Evolutionary conservation across 202 grass and related monocot species (phyloP).

Genomic region (Panicum virgatum): DNA sequence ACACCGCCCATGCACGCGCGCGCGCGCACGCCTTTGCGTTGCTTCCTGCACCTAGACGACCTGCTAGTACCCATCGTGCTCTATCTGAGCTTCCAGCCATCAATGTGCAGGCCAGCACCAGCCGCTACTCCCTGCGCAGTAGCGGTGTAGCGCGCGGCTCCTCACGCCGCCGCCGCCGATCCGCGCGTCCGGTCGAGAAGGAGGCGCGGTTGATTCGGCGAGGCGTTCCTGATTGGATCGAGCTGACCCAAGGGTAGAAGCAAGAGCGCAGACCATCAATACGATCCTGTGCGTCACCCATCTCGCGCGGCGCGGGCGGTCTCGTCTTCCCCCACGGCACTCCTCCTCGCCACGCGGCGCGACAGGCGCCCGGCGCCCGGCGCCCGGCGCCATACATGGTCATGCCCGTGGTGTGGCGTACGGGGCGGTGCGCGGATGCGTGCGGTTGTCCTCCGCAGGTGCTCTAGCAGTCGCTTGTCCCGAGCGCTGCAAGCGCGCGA

Average conservation of each 20-base stretch:
- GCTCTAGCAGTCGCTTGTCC: no score
- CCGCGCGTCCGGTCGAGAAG: background rate
- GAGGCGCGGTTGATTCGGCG: background rate
- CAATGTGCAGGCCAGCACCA: background rate
- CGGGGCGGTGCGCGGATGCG: background rate
- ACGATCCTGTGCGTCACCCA: background rate
- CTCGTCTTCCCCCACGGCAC: conserved; percentile 14
- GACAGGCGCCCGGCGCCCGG: background rate
- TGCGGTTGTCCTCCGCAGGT: background rate
- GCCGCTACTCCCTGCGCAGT: no score
- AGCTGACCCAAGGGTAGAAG: background rate
- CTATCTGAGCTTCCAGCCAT: background rate
- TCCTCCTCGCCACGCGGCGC: background rate
- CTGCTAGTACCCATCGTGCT: background rate
- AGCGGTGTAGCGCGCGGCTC: background rate
- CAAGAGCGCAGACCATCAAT: background rate
- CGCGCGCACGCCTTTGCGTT: background rate
- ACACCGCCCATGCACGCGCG: background rate
- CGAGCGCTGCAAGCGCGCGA: no score
- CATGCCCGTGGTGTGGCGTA: conserved; percentile 30
- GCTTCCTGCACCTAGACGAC: background rate
- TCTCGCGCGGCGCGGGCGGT: background rate
- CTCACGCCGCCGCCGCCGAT: background rate
- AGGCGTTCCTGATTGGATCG: background rate
- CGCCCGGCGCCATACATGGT: no score